These are phyloP conservation scores for Candida cerambycidarum DNA, from an alignment of 805 yeast species.

Conservation along the genomic window DNA sequence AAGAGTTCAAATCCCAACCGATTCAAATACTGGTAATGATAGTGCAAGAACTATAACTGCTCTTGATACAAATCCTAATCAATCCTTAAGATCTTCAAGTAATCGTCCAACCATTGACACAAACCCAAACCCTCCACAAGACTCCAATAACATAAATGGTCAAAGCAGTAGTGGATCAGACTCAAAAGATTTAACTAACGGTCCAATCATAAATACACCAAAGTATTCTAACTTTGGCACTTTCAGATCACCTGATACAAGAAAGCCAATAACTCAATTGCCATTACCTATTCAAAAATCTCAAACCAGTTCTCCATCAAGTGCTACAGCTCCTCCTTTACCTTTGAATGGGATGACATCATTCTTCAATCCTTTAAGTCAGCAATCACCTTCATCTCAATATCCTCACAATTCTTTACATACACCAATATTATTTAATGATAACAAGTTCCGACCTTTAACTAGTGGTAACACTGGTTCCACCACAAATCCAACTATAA, in stretches of 20 bases:
- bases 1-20: constrained; percentile 64
- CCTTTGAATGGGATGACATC: constrained; percentile 24
- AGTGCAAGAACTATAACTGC: constrained; percentile 50
- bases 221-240: constrained; percentile 22
- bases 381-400: constrained; percentile 22
- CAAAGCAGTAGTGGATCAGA: constrained; percentile 12
- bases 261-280: constrained; percentile 30
- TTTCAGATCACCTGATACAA: constrained; percentile 29
- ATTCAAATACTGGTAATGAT: constrained; percentile 34
- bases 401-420: constrained; percentile 25
- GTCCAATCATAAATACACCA: constrained; percentile 19
- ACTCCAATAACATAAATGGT: constrained; percentile 3
- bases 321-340: constrained; percentile 40
- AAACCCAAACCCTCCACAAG: not conserved
- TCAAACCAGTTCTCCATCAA: constrained; percentile 40
- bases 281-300: constrained; percentile 39
- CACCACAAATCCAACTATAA: not conserved
- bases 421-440: constrained; percentile 33
- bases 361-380: constrained; percentile 27
- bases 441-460: constrained; percentile 7
- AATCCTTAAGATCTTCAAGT: constrained; percentile 3
- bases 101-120: constrained; percentile 3
- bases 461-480: not conserved
- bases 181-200: constrained; percentile 7
- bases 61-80: constrained; percentile 23